These are phyloP conservation scores for Nicotiana obtusifolia DNA, from an alignment of 257 asterid genomes.

Conservation along the genomic window DNA sequence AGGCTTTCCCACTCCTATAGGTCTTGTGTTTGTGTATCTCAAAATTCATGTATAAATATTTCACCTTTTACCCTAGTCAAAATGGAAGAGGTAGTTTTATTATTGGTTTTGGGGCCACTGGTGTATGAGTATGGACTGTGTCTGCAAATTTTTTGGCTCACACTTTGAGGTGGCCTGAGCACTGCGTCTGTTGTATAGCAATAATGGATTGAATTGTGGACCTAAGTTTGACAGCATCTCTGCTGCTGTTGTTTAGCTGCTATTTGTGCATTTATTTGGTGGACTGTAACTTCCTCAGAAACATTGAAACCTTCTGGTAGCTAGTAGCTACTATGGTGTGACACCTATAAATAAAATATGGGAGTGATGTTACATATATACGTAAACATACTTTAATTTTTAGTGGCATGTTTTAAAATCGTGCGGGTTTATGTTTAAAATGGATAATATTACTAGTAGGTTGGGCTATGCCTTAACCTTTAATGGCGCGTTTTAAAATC, in stretches of 20 bases:
- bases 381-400: no score
- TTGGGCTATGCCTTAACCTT: no score
- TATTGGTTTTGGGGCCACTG: slow-evolving; percentile 9
- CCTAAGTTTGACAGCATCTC: not conserved
- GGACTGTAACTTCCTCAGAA: not conserved
- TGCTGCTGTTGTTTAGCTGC: not conserved
- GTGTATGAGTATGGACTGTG: not conserved
- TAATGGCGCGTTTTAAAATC: no score
- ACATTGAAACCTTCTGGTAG: not conserved
- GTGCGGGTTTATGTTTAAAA: no score
- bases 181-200: slow-evolving; percentile 12
- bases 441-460: no score
- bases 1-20: not conserved
- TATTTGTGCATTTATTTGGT: slow-evolving; percentile 2
- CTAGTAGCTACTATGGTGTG: no score
- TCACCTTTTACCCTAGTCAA: not conserved
- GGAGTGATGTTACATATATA: no score
- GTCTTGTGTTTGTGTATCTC: not conserved
- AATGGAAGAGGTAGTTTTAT: not conserved
- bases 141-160: not conserved
- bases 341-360: no score
- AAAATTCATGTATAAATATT: not conserved
- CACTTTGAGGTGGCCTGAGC: not conserved
- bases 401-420: no score
- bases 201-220: slow-evolving; percentile 26